Conservation (phyloP, 83 land plant species). For the Picea abies region DNA sequence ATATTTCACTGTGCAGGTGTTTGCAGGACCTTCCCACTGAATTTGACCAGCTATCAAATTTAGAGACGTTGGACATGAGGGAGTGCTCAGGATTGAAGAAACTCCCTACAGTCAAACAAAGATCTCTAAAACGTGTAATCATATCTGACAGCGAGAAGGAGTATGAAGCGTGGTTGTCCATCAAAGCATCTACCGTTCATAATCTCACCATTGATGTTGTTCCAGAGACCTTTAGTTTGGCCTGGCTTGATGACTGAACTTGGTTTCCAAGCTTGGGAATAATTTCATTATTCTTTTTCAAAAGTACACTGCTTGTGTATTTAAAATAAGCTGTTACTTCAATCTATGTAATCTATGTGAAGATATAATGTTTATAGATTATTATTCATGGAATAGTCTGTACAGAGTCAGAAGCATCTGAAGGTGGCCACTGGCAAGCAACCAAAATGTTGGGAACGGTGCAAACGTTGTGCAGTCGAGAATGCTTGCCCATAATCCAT, state of each 20-base stretch:
- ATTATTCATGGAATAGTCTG: too few relatives aligned
- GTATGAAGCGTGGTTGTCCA: neutral
- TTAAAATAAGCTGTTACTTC: too few relatives aligned
- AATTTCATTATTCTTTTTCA: too few relatives aligned
- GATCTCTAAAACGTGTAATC: constrained; percentile 38
- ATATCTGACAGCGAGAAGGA: constrained; percentile 47
- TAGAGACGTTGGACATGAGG: constrained; percentile 75
- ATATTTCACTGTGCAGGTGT: constrained; percentile 52
- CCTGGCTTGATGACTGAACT: neutral
- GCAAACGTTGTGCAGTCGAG: too few relatives aligned
- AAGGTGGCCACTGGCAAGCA: too few relatives aligned
- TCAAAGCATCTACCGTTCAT: neutral
- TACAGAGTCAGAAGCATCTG: too few relatives aligned
- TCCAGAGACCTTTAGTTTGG: constrained; percentile 12
- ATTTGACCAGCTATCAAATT: constrained; percentile 25
- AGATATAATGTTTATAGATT: too few relatives aligned
- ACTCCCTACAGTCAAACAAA: constrained; percentile 33
- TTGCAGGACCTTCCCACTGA: constrained; percentile 42
- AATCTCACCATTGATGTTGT: neutral
- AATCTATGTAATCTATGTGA: too few relatives aligned
- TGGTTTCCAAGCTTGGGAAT: too few relatives aligned
- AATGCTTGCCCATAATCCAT: too few relatives aligned
- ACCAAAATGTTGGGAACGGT: too few relatives aligned
- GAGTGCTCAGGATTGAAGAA: constrained; percentile 40
- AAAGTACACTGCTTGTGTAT: too few relatives aligned